phyloP scores from a whole-genome alignment of 371 early-diverging fungal genomes.

The Zychaea mexicana region DNA sequence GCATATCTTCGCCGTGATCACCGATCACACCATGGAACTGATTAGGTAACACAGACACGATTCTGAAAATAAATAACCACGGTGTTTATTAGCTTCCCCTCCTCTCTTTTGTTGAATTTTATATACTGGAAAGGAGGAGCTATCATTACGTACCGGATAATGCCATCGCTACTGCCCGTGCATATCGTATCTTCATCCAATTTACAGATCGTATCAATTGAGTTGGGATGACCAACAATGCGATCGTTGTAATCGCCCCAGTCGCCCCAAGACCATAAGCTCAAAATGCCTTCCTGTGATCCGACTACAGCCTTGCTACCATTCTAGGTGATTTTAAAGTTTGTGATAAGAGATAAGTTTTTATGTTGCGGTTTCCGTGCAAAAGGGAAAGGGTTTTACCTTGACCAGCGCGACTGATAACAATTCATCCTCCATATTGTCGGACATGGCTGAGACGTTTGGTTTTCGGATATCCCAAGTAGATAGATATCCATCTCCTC shows the following conservation, averaged over 20 bases:
- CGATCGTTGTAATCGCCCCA: conserved; percentile 93
- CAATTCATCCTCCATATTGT: conserved; percentile 92
- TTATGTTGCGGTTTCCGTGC: not conserved
- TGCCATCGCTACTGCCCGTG: conserved; percentile 93
- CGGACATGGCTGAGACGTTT: conserved; percentile 79
- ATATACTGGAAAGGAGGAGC: no score
- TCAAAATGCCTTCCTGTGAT: conserved; percentile 86
- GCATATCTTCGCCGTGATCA: conserved; percentile 80
- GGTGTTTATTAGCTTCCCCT: no score
- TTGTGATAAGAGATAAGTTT: not conserved
- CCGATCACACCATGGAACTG: conserved; percentile 83
- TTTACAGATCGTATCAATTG: conserved; percentile 81
- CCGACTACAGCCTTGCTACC: conserved; percentile 85
- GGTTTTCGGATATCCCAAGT: conserved; percentile 88
- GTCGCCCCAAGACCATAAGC: conserved; percentile 75
- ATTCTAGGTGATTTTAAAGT: conserved; percentile 41
- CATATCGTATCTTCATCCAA: conserved; percentile 81
- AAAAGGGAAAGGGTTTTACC: conserved; percentile 20
- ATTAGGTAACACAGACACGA: conserved; percentile 85
- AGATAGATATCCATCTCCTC: conserved; percentile 91
- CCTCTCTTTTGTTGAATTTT: no score
- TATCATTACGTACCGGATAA: conserved; percentile 69
- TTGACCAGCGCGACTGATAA: conserved; percentile 78
- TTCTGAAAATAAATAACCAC: no score
- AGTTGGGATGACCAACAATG: conserved; percentile 88